These are phyloP conservation scores for Tulasnella sp. DNA, from an alignment of 768 basidiomycete species.

Conservation along the genomic window DNA sequence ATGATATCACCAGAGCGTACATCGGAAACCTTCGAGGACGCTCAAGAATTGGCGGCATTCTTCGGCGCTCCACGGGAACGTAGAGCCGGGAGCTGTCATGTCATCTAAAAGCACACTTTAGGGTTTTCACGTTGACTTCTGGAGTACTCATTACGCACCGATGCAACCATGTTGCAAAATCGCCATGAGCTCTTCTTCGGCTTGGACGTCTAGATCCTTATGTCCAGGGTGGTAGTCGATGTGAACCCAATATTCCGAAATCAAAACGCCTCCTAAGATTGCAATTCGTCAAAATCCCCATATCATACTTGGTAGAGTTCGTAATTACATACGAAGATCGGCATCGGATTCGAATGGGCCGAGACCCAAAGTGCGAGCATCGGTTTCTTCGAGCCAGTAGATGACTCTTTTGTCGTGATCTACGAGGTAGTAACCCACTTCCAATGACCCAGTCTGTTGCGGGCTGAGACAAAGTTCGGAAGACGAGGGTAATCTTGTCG, in stretches of 20 bases:
- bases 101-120: not conserved
- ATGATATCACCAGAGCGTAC: not conserved
- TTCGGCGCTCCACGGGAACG: not conserved
- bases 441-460: not conserved
- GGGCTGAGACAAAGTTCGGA: not conserved
- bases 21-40: not conserved
- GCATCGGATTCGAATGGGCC: not conserved
- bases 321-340: not conserved
- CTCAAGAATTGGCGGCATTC: not conserved
- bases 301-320: not conserved
- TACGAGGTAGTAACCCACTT: not conserved
- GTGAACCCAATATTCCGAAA: constrained; percentile 20
- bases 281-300: not conserved
- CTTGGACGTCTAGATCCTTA: not conserved
- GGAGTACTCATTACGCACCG: not conserved
- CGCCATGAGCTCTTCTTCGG: not conserved
- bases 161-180: not conserved
- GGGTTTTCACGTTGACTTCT: not conserved
- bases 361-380: not conserved
- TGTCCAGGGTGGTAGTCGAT: constrained; percentile 1
- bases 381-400: not conserved
- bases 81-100: constrained; percentile 9
- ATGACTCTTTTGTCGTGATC: not conserved
- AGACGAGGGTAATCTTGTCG: not conserved
- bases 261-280: not conserved